Base-by-base conservation (phyloP, 1,284 basidiomycete species). In the Inonotus hispidus region DNA sequence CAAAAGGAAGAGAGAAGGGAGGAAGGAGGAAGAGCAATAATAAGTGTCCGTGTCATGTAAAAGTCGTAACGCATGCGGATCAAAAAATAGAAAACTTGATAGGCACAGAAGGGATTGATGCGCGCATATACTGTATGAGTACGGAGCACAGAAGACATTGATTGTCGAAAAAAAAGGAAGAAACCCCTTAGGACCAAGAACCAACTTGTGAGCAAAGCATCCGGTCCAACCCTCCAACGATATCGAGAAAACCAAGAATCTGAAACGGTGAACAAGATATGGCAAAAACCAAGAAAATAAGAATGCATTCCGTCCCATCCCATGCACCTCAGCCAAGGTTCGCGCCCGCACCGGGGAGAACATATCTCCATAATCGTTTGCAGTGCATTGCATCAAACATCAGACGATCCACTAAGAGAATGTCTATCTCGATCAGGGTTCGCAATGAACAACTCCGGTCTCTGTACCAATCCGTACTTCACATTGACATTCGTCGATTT, bases 401-500 rank as follows among this genome's bases (percentile, higher is more conserved):
- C 32, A 37, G 53, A 61, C 23, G 38, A 57, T 13, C 27, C 35
- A 16, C 53, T 39, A 2, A 49, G 39, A 25, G 53, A 54, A 53
- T 58, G 45, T 5, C 45, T 21, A 45, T 86, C 83, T n/a, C 45
- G 21, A 54, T 86, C 83, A 21, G 84, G 84, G 71, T 87, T 87
- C 41, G 82, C 83, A 55, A 87, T 75, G 66, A 81, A 87, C 19
- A 87, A 74, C 63, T 79, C 80, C 13, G 79, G 73, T 64, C 79
- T 76, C 39, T 81, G 82, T 37, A 78, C 81, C 39, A 86, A 74
- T 14, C 83, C 82, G 69, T 85, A 85, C 58, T 78, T 73, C 19
- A 79, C 71, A 27, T 78, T 73, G n/a, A 79, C 71, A 27, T 69
- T 53, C 43, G 53, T 29, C 8, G 1, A 39, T 38, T 45, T 47